A percentile compares a stretch with the other conserved stretches of the same genome.
Conservation (phyloP, 371 early-diverging fungal genomes). For the Lichtheimia hyalospora region DNA sequence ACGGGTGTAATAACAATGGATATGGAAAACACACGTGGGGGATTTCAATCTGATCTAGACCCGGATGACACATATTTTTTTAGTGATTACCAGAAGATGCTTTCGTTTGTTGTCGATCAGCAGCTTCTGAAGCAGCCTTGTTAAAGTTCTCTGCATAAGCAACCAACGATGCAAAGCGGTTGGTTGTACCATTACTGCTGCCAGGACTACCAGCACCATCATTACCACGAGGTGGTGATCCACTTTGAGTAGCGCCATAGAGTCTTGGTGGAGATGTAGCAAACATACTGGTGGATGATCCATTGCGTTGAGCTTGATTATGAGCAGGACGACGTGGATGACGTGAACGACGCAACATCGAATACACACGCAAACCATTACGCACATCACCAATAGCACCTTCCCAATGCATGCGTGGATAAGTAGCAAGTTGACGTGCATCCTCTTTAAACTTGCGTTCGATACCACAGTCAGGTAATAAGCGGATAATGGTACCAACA, state of each 20-base stretch:
- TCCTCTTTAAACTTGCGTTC: constrained; percentile 55
- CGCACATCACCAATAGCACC: constrained; percentile 54
- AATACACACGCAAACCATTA: constrained; percentile 48
- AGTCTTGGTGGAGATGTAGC: constrained; percentile 16
- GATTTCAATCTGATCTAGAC: background rate
- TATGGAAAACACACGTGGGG: background rate
- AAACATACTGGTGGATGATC: constrained; percentile 12
- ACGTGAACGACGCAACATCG: constrained; percentile 45
- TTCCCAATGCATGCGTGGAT: constrained; percentile 62
- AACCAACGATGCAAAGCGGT: constrained; percentile 37
- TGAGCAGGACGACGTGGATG: constrained; percentile 11
- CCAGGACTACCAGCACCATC: constrained; percentile 17
- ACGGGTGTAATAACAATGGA: background rate
- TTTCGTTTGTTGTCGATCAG: constrained; percentile 12
- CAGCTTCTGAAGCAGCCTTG: constrained; percentile 20
- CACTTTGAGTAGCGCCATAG: constrained; percentile 4
- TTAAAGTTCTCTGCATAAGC: constrained; percentile 35
- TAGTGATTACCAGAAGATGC: background rate
- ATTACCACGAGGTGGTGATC: constrained; percentile 8
- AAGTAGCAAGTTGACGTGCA: constrained; percentile 50
- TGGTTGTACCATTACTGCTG: constrained; percentile 5
- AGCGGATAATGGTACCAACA: constrained; percentile 72
- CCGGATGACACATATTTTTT: background rate
- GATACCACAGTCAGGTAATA: constrained; percentile 67
- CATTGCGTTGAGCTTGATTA: constrained; percentile 9